Evolutionary conservation across 306 rosid species (phyloP).

Genomic region (Gastrolobium bilobum): DNA sequence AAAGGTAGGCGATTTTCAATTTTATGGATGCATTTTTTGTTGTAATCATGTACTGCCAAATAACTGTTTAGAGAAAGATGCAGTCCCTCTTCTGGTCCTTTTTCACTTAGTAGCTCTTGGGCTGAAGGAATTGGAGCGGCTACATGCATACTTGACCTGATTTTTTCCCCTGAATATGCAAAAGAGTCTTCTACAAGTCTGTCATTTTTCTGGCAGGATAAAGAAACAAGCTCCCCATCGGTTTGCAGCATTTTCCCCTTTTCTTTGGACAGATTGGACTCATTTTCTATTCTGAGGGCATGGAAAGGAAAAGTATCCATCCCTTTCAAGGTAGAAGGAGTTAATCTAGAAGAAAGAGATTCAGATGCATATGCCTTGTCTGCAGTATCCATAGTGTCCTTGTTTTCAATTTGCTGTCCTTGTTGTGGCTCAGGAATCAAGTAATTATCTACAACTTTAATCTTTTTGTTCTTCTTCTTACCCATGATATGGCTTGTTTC

Average conservation of each 20-base stretch:
- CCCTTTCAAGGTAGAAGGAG: conserved; percentile 55
- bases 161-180: conserved; percentile 59
- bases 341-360: conserved; percentile 47
- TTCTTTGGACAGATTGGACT: conserved; percentile 61
- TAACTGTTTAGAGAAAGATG: conserved; percentile 74
- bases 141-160: conserved; percentile 53
- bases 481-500: conserved; percentile 58
- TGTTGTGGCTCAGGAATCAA: conserved; percentile 55
- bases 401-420: conserved; percentile 54
- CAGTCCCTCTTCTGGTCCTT: conserved; percentile 66
- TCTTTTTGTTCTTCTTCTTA: conserved; percentile 74
- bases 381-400: conserved; percentile 48
- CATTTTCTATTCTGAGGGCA: conserved; percentile 58
- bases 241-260: conserved; percentile 68
- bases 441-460: conserved; percentile 53
- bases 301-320: conserved; percentile 56
- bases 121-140: conserved; percentile 54
- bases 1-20: conserved; percentile 58
- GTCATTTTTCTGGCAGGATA: conserved; percentile 55
- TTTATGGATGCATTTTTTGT: conserved; percentile 61
- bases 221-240: conserved; percentile 56
- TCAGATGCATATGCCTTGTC: conserved; percentile 49
- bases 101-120: conserved; percentile 57
- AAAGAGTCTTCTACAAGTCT: conserved; percentile 49
- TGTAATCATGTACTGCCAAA: conserved; percentile 59